phyloP scores from a whole-genome alignment of 495 filamentous ascomycete species.

The Parathielavia appendiculata region DNA sequence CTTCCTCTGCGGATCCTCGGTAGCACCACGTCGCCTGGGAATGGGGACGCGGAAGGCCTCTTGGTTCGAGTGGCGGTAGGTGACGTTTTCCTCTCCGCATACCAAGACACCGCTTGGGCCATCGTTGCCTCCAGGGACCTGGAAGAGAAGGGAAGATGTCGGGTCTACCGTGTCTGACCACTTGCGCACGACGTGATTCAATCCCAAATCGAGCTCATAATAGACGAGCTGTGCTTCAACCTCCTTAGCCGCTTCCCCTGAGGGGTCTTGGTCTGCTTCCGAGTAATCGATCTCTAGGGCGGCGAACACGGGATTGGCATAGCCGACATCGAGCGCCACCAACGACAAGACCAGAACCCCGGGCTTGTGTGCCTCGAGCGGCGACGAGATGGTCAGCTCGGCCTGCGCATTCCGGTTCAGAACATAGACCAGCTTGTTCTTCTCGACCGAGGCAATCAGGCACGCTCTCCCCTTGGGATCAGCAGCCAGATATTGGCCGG shows the following conservation, averaged over 20 bases:
- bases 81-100: slow-evolving; percentile 89
- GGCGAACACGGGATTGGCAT: slow-evolving; percentile 94
- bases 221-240: slow-evolving; percentile 89
- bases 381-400: slow-evolving; percentile 92
- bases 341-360: slow-evolving; percentile 86
- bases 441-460: slow-evolving; percentile 88
- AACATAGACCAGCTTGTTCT: slow-evolving; percentile 99
- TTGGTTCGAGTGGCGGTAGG: slow-evolving; percentile 90
- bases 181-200: slow-evolving; percentile 95
- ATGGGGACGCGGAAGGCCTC: slow-evolving; percentile 84
- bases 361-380: slow-evolving; percentile 95
- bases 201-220: slow-evolving; percentile 87
- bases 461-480: slow-evolving; percentile 95
- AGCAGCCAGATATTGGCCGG: slow-evolving; percentile 88
- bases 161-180: slow-evolving; percentile 93
- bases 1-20: slow-evolving; percentile 89
- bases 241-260: slow-evolving; percentile 73
- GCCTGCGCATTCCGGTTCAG: slow-evolving; percentile 92
- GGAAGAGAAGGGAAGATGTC: slow-evolving; percentile 83
- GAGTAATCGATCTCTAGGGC: slow-evolving; percentile 90
- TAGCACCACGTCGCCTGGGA: slow-evolving; percentile 75
- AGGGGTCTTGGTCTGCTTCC: slow-evolving; percentile 85
- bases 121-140: slow-evolving; percentile 90
- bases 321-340: slow-evolving; percentile 84
- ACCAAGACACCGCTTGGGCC: slow-evolving; percentile 93